phyloP scores from a whole-genome alignment of 139 green algal species.

The Yamagishiella unicocca region DNA sequence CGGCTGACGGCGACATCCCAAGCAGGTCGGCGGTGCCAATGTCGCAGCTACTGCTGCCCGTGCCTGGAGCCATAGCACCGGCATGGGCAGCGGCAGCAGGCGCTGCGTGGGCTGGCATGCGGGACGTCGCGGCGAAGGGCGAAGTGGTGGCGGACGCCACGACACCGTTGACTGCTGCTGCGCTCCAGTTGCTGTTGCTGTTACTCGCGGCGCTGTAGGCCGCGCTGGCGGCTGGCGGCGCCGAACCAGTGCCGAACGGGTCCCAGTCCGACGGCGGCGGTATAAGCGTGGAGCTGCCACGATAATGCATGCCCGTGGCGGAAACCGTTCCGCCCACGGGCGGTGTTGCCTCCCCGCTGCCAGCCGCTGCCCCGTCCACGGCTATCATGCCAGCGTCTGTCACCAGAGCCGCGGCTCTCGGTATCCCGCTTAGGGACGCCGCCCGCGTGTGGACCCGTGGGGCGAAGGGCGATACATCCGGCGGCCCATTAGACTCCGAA shows the following conservation, averaged over 20 bases:
- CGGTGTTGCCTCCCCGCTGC: not conserved
- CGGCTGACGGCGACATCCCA: not conserved
- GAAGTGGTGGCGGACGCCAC: not conserved
- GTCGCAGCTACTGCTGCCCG: not conserved
- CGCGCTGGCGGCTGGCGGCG: not conserved
- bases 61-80: too few relatives aligned
- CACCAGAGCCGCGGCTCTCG: too few relatives aligned
- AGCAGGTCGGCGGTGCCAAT: not conserved
- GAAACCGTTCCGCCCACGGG: not conserved
- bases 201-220: not conserved
- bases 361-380: not conserved
- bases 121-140: not conserved
- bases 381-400: too few relatives aligned
- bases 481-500: not conserved
- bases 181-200: not conserved
- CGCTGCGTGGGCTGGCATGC: too few relatives aligned
- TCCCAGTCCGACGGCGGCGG: constrained; percentile 16
- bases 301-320: not conserved
- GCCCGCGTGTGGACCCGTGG: not conserved
- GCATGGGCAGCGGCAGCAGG: too few relatives aligned
- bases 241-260: not conserved
- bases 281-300: not conserved
- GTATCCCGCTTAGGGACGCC: not conserved
- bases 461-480: not conserved
- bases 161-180: not conserved